Percentiles rank a stretch among this genome's conserved stretches.
Evolutionary conservation across 2,329 filamentous ascomycete species (phyloP).

Genomic region (Cladophialophora carrionii): DNA sequence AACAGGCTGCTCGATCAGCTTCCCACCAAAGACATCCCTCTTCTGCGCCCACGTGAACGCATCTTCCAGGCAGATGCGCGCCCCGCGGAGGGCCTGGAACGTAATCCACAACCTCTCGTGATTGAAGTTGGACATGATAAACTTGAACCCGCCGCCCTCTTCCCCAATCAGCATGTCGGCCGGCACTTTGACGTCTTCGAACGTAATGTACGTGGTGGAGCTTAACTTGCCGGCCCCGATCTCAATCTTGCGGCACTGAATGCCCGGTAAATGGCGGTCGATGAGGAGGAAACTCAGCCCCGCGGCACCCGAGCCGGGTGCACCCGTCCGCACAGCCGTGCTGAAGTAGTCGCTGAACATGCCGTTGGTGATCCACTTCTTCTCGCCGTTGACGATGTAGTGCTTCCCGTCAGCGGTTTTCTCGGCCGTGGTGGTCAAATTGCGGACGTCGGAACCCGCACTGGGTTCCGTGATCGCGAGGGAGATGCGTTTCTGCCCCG

Average conservation of each 20-base stretch:
- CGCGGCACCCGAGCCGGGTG: constrained; percentile 61
- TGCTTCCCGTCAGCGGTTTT: constrained; percentile 55
- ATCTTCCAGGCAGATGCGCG: constrained; percentile 61
- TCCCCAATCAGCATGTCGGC: constrained; percentile 68
- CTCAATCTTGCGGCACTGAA: constrained; percentile 67
- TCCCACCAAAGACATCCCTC: constrained; percentile 68
- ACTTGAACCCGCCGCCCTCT: constrained; percentile 72
- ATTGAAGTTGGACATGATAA: constrained; percentile 79
- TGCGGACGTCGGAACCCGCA: constrained; percentile 70
- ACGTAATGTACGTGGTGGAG: constrained; percentile 73
- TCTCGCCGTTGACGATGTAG: constrained; percentile 72
- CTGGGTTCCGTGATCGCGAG: constrained; percentile 78
- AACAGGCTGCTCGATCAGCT: constrained; percentile 72
- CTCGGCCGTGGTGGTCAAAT: constrained; percentile 63
- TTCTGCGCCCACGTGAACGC: constrained; percentile 67
- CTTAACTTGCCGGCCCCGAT: constrained; percentile 65
- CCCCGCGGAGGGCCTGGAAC: constrained; percentile 64
- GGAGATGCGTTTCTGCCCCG: constrained; percentile 67
- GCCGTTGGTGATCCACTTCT: constrained; percentile 74
- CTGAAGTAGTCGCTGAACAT: constrained; percentile 69
- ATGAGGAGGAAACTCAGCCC: constrained; percentile 70
- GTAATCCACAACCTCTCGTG: constrained; percentile 72
- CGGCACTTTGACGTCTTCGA: constrained; percentile 69
- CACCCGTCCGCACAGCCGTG: constrained; percentile 72
- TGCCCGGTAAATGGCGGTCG: constrained; percentile 66